Conservation (phyloP, 2,329 filamentous ascomycete genomes). For the Polychaeton citri region DNA sequence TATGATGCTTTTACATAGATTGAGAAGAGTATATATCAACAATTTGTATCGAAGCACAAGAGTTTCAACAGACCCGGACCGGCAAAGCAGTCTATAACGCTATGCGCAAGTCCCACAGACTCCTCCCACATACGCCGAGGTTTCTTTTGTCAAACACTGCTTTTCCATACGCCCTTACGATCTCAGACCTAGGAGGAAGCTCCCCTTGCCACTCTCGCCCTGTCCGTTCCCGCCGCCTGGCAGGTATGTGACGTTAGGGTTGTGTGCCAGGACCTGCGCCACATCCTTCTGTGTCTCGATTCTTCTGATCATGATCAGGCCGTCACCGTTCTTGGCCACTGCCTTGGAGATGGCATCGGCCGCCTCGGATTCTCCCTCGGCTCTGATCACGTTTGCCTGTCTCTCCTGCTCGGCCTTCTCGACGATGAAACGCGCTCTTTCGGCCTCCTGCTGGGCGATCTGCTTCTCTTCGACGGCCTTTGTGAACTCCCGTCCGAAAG, state of each 20-base stretch:
- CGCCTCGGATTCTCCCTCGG: constrained; percentile 93
- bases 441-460: constrained; percentile 97
- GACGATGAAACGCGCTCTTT: constrained; percentile 94
- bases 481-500: constrained; percentile 97
- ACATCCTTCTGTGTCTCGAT: constrained; percentile 97
- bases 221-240: constrained; percentile 53
- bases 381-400: constrained; percentile 95
- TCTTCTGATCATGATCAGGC: constrained; percentile 86
- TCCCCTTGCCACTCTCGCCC: constrained; percentile 40
- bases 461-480: constrained; percentile 99
- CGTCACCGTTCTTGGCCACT: constrained; percentile 84
- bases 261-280: constrained; percentile 72
- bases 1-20: too few species aligned
- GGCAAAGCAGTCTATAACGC: too few species aligned
- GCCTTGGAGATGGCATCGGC: constrained; percentile 92
- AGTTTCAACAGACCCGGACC: too few species aligned
- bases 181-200: constrained; percentile 54
- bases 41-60: too few species aligned
- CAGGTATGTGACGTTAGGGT: constrained; percentile 93
- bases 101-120: too few species aligned
- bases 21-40: too few species aligned
- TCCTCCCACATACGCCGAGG: not conserved
- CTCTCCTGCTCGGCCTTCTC: constrained; percentile 98
- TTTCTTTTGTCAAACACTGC: constrained; percentile 1
- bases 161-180: constrained; percentile 21